Conservation (phyloP, 1,139 yeast species). For the Blastobotrys persicus region DNA sequence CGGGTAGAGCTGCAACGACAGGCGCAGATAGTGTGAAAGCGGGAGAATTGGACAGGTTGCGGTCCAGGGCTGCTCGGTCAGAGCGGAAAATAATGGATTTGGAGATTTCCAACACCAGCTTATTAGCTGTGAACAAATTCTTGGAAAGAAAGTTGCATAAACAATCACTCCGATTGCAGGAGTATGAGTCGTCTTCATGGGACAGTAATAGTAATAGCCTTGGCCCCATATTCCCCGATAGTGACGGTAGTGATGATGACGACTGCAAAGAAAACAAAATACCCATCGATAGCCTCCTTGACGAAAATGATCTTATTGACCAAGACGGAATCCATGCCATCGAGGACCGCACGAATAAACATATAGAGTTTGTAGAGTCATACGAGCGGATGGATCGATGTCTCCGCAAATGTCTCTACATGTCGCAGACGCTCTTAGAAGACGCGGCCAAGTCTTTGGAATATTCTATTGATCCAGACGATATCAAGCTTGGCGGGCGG, state of each 20-base stretch:
- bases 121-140: constrained; percentile 31
- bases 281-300: constrained; percentile 9
- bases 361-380: constrained; percentile 27
- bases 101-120: constrained; percentile 33
- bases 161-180: background rate
- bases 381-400: constrained; percentile 24
- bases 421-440: constrained; percentile 25
- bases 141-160: constrained; percentile 27
- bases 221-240: constrained; percentile 11
- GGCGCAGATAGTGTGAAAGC: background rate
- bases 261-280: background rate
- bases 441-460: constrained; percentile 26
- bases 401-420: constrained; percentile 26
- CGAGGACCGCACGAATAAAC: constrained; percentile 24
- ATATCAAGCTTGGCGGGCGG: constrained; percentile 23
- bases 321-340: constrained; percentile 20
- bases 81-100: constrained; percentile 32
- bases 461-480: constrained; percentile 25
- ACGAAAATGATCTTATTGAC: constrained; percentile 6
- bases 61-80: constrained; percentile 22
- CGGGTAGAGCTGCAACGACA: background rate
- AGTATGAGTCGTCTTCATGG: background rate
- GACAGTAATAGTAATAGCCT: background rate
- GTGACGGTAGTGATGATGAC: constrained; percentile 11
- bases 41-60: constrained; percentile 4